Conservation (phyloP, 2,329 filamentous ascomycete genomes). For the Penicillium sp. region DNA sequence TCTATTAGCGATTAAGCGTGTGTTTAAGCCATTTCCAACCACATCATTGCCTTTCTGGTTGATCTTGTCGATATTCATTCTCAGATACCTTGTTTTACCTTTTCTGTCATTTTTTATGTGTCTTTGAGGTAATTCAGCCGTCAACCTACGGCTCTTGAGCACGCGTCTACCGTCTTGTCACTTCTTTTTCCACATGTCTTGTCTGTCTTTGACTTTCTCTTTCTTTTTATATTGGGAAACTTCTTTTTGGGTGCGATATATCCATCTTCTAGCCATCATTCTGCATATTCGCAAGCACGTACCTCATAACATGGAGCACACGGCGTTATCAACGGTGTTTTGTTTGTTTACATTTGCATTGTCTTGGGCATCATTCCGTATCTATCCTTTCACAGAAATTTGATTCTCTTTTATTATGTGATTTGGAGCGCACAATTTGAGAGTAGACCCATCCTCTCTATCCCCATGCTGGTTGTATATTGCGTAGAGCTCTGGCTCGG, state of each 20-base stretch:
- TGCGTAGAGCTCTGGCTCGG: not conserved
- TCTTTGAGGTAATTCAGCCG: not conserved
- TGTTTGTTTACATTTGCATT: conserved; percentile 7
- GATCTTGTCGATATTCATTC: conserved; percentile 8
- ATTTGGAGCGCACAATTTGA: not conserved
- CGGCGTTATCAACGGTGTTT: conserved; percentile 23
- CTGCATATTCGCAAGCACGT: conserved; percentile 7
- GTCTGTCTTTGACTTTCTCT: not conserved
- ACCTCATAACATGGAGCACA: conserved; percentile 19
- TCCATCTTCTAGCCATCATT: conserved; percentile 14
- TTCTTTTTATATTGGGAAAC: not conserved
- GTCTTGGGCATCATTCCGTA: not conserved
- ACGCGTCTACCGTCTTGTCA: not conserved
- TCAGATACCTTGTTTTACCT: conserved; percentile 9
- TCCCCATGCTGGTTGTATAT: not conserved
- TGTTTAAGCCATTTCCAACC: conserved; percentile 17
- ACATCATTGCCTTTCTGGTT: conserved; percentile 12
- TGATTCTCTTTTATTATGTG: not conserved
- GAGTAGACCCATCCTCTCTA: not conserved
- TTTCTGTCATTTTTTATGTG: not conserved
- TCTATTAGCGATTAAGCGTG: conserved; percentile 25
- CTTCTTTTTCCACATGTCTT: not conserved
- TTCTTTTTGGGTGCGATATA: conserved; percentile 5
- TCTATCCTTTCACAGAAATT: not conserved
- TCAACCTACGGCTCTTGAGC: not conserved